Evolutionary conservation across 768 basidiomycete genomes (phyloP).

Genomic region (Xerocomus spinulosus): DNA sequence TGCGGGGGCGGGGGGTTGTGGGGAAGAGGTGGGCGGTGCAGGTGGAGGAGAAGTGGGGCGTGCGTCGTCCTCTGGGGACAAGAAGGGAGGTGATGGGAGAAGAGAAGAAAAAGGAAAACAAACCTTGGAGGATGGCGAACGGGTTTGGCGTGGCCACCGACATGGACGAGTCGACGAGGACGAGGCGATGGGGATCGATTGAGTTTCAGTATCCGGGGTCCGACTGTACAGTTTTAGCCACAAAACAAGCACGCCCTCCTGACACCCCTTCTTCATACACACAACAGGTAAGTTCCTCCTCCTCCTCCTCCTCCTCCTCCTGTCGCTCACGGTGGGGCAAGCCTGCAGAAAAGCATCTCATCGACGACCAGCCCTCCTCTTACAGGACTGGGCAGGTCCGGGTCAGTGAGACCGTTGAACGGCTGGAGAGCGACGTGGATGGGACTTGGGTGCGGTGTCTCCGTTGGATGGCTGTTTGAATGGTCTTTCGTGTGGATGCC

Average conservation of each 20-base stretch:
- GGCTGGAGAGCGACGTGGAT: conserved; percentile 71
- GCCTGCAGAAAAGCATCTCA: conserved; percentile 85
- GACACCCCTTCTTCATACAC: conserved; percentile 3
- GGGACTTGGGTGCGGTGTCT: conserved; percentile 87
- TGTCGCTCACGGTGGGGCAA: conserved; percentile 23
- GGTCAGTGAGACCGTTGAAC: conserved; percentile 85
- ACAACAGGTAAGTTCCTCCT: conserved; percentile 45
- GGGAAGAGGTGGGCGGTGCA: conserved; percentile 14
- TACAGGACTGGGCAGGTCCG: conserved; percentile 68
- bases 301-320: background rate
- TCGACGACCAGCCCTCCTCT: conserved; percentile 71
- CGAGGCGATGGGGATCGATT: conserved; percentile 2
- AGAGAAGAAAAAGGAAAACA: conserved; percentile 22
- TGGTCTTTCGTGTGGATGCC: conserved; percentile 58
- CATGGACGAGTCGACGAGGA: conserved; percentile 41
- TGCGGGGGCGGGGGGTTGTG: conserved; percentile 35
- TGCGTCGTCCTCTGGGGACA: conserved; percentile 43
- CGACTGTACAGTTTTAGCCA: conserved; percentile 35
- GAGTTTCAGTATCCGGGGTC: conserved; percentile 38
- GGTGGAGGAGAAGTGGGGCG: conserved; percentile 35
- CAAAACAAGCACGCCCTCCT: conserved; percentile 20
- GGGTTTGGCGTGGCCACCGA: conserved; percentile 89
- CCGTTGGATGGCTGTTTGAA: conserved; percentile 55
- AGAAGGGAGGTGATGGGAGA: background rate
- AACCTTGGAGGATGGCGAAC: conserved; percentile 79